phyloP scores from a whole-genome alignment of 2,329 filamentous ascomycete genomes.

The Sarocladiaceae sp. region DNA sequence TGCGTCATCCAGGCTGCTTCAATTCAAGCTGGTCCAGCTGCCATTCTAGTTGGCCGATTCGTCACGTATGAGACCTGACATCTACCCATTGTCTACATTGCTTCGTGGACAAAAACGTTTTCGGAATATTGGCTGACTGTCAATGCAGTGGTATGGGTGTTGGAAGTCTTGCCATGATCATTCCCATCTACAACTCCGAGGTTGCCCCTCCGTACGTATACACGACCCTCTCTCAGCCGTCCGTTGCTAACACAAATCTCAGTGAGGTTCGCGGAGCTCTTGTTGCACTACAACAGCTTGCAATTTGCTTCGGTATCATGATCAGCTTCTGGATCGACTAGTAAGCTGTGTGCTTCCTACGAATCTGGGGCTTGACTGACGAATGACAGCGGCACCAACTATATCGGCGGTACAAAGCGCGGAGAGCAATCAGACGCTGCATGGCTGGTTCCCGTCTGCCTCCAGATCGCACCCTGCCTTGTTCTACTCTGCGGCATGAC shows the following conservation, averaged over 20 bases:
- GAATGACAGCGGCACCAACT: conserved; percentile 50
- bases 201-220: conserved; percentile 35
- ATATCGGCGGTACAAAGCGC: conserved; percentile 51
- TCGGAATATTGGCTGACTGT: too few species aligned
- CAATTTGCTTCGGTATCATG: conserved; percentile 61
- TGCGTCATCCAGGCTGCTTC: conserved; percentile 65
- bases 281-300: conserved; percentile 46
- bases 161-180: conserved; percentile 63
- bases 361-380: not conserved
- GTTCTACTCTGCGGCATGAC: conserved; percentile 67
- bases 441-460: conserved; percentile 69
- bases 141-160: conserved; percentile 58
- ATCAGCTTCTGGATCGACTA: conserved; percentile 61
- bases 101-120: too few species aligned
- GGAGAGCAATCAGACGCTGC: conserved; percentile 59
- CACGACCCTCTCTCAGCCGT: too few species aligned
- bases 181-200: conserved; percentile 50
- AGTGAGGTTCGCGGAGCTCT: conserved; percentile 37
- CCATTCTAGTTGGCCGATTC: conserved; percentile 68
- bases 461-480: conserved; percentile 65
- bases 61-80: conserved; percentile 45
- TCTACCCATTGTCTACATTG: too few species aligned
- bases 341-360: conserved; percentile 25
- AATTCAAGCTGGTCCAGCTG: conserved; percentile 47
- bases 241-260: not conserved